Percentiles rank a stretch among this genome's conserved stretches.
Conservation (phyloP, 2,329 filamentous ascomycete genomes). For the Anisogramma anomala region DNA sequence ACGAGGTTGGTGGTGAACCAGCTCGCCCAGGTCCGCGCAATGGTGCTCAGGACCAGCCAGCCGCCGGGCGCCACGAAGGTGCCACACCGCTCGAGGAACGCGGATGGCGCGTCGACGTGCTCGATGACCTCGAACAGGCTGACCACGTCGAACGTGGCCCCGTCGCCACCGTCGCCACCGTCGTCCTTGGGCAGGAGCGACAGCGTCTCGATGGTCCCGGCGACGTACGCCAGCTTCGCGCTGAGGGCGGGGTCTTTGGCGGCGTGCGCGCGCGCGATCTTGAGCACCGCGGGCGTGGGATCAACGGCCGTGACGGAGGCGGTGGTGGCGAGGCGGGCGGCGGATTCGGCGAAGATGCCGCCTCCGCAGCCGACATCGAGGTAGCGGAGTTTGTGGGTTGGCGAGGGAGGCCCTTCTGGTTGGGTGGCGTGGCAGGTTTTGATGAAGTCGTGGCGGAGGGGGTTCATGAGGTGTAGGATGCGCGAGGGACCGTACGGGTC, state of each 20-base stretch:
- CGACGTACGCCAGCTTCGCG: constrained; percentile 57
- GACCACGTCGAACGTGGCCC: constrained; percentile 63
- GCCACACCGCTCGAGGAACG: constrained; percentile 61
- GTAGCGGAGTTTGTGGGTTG: constrained; percentile 45
- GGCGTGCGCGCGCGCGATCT: constrained; percentile 65
- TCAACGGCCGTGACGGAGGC: constrained; percentile 63
- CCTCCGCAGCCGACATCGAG: constrained; percentile 93
- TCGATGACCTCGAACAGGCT: constrained; percentile 91
- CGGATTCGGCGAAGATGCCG: constrained; percentile 88
- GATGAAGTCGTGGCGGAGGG: constrained; percentile 88
- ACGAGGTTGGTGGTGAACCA: constrained; percentile 89
- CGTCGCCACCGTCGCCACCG: no score
- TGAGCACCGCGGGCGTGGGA: constrained; percentile 61
- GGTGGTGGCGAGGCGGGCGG: constrained; percentile 56
- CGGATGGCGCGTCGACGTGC: constrained; percentile 66
- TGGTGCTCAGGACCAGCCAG: constrained; percentile 87
- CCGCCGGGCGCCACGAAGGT: constrained; percentile 78
- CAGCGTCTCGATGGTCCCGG: constrained; percentile 66
- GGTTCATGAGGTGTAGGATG: constrained; percentile 95
- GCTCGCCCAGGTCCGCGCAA: constrained; percentile 76
- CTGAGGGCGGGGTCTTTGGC: constrained; percentile 58
- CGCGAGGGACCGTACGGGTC: constrained; percentile 86
- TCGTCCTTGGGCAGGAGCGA: constrained; percentile 25
- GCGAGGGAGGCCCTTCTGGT: constrained; percentile 26
- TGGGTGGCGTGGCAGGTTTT: constrained; percentile 53